Evolutionary conservation across 352 stramenopile species (phyloP).

Genomic region (Globisporangium emineosum): DNA sequence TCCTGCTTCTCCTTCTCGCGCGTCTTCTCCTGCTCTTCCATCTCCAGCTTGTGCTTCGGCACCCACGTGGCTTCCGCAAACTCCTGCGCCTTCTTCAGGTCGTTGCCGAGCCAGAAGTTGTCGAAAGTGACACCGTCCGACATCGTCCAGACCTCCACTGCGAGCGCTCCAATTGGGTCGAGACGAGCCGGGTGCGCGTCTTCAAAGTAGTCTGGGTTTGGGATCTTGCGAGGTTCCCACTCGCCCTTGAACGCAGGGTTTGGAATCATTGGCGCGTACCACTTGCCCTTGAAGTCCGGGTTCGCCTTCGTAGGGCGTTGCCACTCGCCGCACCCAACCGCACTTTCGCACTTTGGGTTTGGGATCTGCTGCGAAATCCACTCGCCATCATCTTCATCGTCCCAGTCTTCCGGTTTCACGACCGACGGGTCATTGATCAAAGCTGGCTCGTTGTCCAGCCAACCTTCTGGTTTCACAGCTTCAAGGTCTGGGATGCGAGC

Average conservation of each 20-base stretch:
- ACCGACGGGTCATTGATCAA: slow-evolving; percentile 82
- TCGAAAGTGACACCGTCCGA: slow-evolving; percentile 89
- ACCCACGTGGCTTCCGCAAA: slow-evolving; percentile 78
- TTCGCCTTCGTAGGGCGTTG: slow-evolving; percentile 85
- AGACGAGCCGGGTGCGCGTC: slow-evolving; percentile 76
- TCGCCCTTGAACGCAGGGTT: slow-evolving; percentile 93
- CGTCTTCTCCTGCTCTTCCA: slow-evolving; percentile 47
- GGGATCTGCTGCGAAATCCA: slow-evolving; percentile 86
- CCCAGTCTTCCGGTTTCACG: slow-evolving; percentile 91
- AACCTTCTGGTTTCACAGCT: slow-evolving; percentile 87
- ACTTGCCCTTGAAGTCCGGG: slow-evolving; percentile 92
- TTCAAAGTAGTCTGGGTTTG: slow-evolving; percentile 89
- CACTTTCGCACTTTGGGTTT: slow-evolving; percentile 86
- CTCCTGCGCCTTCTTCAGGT: slow-evolving; percentile 69
- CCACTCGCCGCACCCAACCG: slow-evolving; percentile 91
- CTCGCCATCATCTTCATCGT: slow-evolving; percentile 92
- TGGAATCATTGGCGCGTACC: slow-evolving; percentile 83
- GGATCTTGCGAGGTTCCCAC: slow-evolving; percentile 89
- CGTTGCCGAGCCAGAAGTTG: slow-evolving; percentile 91
- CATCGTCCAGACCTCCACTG: slow-evolving; percentile 92
- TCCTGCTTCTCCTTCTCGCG: slow-evolving; percentile 39
- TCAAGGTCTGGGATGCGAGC: slow-evolving; percentile 80
- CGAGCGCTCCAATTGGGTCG: slow-evolving; percentile 85
- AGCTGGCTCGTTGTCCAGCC: slow-evolving; percentile 82
- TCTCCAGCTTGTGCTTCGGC: slow-evolving; percentile 70